These are phyloP conservation scores for Thalassiosira sp. DNA, from an alignment of 352 stramenopile genomes.

Conservation along the genomic window DNA sequence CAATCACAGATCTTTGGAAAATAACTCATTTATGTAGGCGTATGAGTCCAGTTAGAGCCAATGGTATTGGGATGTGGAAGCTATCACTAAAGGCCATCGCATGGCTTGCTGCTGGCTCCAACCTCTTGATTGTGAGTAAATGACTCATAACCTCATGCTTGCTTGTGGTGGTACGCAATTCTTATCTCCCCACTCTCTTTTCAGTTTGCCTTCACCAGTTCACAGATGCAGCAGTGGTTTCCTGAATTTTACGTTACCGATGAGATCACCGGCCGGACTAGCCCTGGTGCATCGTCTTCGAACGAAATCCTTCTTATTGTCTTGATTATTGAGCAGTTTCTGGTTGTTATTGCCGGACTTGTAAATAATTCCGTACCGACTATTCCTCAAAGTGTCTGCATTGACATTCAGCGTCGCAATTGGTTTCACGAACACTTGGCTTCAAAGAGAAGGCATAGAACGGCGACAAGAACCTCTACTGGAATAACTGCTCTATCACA, in stretches of 20 bases:
- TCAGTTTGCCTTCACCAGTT: slow-evolving; percentile 90
- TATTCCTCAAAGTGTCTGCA: slow-evolving; percentile 48
- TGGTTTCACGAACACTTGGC: slow-evolving; percentile 28
- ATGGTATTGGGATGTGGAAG: slow-evolving; percentile 89
- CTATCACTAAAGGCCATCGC: slow-evolving; percentile 89
- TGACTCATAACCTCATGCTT: no score
- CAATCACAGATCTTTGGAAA: slow-evolving; percentile 64
- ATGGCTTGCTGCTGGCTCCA: slow-evolving; percentile 89
- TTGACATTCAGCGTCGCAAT: slow-evolving; percentile 50
- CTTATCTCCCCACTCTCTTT: no score
- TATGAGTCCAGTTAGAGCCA: slow-evolving; percentile 11
- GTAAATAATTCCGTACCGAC: slow-evolving; percentile 47
- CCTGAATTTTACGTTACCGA: slow-evolving; percentile 67
- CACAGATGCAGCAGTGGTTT: slow-evolving; percentile 79
- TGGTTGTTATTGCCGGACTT: slow-evolving; percentile 55
- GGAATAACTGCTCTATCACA: slow-evolving; percentile 2
- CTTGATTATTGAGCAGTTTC: slow-evolving; percentile 61
- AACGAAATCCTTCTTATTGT: slow-evolving; percentile 66
- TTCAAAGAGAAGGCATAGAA: slow-evolving; percentile 4
- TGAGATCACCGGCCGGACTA: slow-evolving; percentile 27
- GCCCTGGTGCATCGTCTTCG: slow-evolving; percentile 31
- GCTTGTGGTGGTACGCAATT: no score
- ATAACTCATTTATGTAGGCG: slow-evolving; percentile 56
- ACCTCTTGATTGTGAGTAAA: no score
- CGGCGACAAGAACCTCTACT: not conserved